Evolutionary conservation across 768 basidiomycete genomes (phyloP), one percentile per base, ranked within the genome.

Genomic region (Jaapia argillacea): DNA sequence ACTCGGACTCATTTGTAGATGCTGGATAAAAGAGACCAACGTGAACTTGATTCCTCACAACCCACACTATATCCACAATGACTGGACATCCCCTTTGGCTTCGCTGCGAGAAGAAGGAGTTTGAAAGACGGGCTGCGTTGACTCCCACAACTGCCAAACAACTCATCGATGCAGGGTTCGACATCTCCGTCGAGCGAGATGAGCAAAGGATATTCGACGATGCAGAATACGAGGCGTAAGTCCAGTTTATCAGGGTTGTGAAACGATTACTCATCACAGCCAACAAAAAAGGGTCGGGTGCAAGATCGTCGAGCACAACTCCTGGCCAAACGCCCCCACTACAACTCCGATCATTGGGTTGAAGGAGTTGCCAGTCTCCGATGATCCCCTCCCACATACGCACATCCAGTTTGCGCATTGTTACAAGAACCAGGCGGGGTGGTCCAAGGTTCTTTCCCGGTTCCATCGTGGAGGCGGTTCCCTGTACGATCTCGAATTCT

Each of bases 371-470:
- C 79, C 85, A 20, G 77, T 67, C 43, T 93, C 90, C 33, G 71
- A 75, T 37, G 79, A 80, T 25, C 85, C 94, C 18, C 68, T 99
- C 14, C 79, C 77, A 5, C 96, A 99, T 63, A 90, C 87, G 2
- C 96, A 99, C 63, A 91, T 99, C 57, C 91, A 96, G 55, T 99
- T 98, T 54, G 93, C 92, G 3, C 96, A 98, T 61, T 96, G 93
- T 64, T 98, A 88, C 75, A 99, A 99, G 66, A 67, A 77, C 35
- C 96, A 99, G 60, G 89, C 73, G 2, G 96, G 96, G 18, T 99
- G 96, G 94, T 71, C 77, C 6, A 69, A 77, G 36, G 77, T 97
- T 24, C 78, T 99, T 23, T 70, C 79, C 24, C 85, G 96, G 18
- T 99, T 97, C 70, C 67, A 75, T 59, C 71, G 71, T 40, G 96